Evolutionary conservation across 495 filamentous ascomycete genomes (phyloP).

Genomic region (Penicillium ochrochloron): DNA sequence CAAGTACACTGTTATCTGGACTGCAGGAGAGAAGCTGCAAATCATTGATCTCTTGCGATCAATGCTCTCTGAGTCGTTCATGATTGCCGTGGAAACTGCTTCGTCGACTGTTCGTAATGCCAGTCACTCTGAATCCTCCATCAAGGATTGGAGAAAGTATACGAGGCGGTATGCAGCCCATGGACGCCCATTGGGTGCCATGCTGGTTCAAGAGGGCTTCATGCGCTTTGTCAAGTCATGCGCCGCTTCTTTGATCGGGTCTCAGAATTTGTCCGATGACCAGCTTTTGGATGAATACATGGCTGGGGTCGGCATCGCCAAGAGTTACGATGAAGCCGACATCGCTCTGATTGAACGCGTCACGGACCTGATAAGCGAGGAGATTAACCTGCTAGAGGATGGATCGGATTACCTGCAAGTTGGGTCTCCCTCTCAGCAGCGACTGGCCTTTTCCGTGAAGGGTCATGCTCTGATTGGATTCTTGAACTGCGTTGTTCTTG

Average conservation of each 20-base stretch:
- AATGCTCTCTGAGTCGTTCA: slow-evolving; percentile 79
- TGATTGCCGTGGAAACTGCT: slow-evolving; percentile 81
- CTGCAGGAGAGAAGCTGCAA: slow-evolving; percentile 65
- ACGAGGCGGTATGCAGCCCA: slow-evolving; percentile 78
- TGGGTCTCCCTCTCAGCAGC: slow-evolving; percentile 84
- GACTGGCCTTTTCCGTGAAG: slow-evolving; percentile 83
- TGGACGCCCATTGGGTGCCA: slow-evolving; percentile 84
- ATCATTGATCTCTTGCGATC: slow-evolving; percentile 70
- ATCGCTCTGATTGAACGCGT: slow-evolving; percentile 65
- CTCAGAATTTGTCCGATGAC: slow-evolving; percentile 59
- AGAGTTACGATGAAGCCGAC: slow-evolving; percentile 49
- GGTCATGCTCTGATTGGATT: slow-evolving; percentile 79
- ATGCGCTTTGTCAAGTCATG: slow-evolving; percentile 81
- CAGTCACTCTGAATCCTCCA: slow-evolving; percentile 47
- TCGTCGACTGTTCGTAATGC: slow-evolving; percentile 81
- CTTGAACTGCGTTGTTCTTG: slow-evolving; percentile 78
- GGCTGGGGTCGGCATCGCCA: slow-evolving; percentile 51
- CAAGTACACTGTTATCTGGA: slow-evolving; percentile 78
- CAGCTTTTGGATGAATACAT: slow-evolving; percentile 81
- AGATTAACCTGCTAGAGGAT: slow-evolving; percentile 85
- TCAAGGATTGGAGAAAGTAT: slow-evolving; percentile 81
- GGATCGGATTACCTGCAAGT: slow-evolving; percentile 86
- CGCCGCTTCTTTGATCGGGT: slow-evolving; percentile 70
- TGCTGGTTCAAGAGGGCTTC: slow-evolving; percentile 85
- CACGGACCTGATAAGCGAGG: slow-evolving; percentile 74